phyloP scores from a whole-genome alignment of 2,329 filamentous ascomycete genomes.

The Xylariaceae sp. region DNA sequence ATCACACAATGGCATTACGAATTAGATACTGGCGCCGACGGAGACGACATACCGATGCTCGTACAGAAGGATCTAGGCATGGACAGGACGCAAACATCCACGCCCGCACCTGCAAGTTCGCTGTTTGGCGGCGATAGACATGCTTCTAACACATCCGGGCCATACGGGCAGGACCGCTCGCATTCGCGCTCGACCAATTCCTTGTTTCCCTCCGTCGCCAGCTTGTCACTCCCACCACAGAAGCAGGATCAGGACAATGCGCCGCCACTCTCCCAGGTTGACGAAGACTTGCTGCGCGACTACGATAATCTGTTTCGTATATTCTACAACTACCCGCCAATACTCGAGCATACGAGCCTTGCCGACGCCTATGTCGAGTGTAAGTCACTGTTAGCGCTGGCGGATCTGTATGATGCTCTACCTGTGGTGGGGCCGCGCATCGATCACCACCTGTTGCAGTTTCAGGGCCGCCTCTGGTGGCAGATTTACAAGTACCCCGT shows the following conservation, averaged over 20 bases:
- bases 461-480: constrained; percentile 86
- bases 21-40: constrained; percentile 67
- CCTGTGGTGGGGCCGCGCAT: constrained; percentile 82
- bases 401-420: constrained; percentile 92
- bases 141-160: constrained; percentile 26
- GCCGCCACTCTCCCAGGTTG: constrained; percentile 50
- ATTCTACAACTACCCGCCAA: constrained; percentile 88
- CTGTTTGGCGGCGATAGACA: constrained; percentile 55
- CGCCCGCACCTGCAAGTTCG: constrained; percentile 36
- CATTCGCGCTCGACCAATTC: constrained; percentile 47
- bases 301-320: constrained; percentile 95
- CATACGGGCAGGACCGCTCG: constrained; percentile 54
- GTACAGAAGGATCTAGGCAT: constrained; percentile 62
- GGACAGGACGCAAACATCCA: constrained; percentile 28
- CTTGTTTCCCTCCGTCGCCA: constrained; percentile 86
- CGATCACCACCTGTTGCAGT: constrained; percentile 89
- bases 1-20: constrained; percentile 77
- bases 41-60: constrained; percentile 79
- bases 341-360: constrained; percentile 80
- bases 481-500: constrained; percentile 96
- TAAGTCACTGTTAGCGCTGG: constrained; percentile 79
- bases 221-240: constrained; percentile 54
- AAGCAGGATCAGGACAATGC: constrained; percentile 42
- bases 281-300: constrained; percentile 76
- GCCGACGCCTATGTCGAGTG: constrained; percentile 90